Percentiles rank a stretch among this genome's conserved stretches.
phyloP scores from a whole-genome alignment of 2,329 filamentous ascomycete genomes.

The Amauroascus verrucosus region DNA sequence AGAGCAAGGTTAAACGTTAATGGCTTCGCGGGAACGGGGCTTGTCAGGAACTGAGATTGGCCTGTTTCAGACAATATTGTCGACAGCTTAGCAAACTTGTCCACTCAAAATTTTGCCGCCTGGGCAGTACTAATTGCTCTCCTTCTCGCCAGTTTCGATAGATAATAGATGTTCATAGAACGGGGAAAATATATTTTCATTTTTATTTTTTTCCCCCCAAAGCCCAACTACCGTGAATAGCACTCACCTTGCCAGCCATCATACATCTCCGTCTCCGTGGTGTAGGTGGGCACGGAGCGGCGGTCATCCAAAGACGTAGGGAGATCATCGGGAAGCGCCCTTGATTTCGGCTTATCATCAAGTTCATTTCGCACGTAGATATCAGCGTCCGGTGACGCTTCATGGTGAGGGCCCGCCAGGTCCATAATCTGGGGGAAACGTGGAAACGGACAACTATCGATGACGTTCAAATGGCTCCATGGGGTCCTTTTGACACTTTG shows the following conservation, averaged over 20 bases:
- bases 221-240: background rate
- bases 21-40: constrained; percentile 72
- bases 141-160: background rate
- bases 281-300: constrained; percentile 54
- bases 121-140: no score
- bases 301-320: constrained; percentile 88
- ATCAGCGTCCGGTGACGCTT: constrained; percentile 19
- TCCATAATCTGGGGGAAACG: constrained; percentile 23
- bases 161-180: background rate
- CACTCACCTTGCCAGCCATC: constrained; percentile 89
- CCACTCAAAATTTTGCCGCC: constrained; percentile 18
- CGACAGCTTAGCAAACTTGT: background rate
- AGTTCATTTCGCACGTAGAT: constrained; percentile 8
- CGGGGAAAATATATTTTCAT: background rate
- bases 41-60: constrained; percentile 89
- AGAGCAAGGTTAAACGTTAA: constrained; percentile 77
- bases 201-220: no score
- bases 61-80: constrained; percentile 45
- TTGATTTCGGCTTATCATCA: constrained; percentile 16
- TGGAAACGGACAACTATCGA: constrained; percentile 3
- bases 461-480: constrained; percentile 7
- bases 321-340: constrained; percentile 66
- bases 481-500: background rate
- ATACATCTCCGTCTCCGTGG: constrained; percentile 90
- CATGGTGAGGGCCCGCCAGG: constrained; percentile 25